Evolutionary conservation across 164 flowering plant species (phyloP).

Genomic region (Berberis thunbergii): DNA sequence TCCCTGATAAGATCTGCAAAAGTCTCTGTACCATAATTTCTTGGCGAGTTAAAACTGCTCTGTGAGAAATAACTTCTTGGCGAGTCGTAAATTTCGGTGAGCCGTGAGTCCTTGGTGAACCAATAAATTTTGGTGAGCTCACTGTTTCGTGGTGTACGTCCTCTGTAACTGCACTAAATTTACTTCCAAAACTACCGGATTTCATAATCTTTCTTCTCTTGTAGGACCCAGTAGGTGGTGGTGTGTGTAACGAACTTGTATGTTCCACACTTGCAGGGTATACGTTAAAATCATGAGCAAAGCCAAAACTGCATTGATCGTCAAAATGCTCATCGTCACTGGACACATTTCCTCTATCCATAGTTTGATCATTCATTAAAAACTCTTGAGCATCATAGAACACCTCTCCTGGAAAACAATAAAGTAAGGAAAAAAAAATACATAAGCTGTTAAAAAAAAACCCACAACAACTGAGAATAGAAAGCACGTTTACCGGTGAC

Average conservation of each 20-base stretch:
- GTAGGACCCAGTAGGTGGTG: constrained; percentile 46
- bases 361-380: constrained; percentile 9
- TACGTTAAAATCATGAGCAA: constrained; percentile 18
- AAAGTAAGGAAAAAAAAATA: background rate
- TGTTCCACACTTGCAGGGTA: constrained; percentile 22
- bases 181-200: constrained; percentile 17
- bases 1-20: constrained; percentile 10
- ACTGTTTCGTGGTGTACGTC: constrained; percentile 19
- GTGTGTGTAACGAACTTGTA: constrained; percentile 30
- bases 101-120: too few species aligned
- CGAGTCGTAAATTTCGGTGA: too few species aligned
- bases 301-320: constrained; percentile 17
- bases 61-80: too few species aligned
- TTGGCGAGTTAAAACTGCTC: background rate
- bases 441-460: too few species aligned
- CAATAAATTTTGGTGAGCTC: constrained; percentile 8
- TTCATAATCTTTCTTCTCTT: constrained; percentile 60
- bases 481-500: too few species aligned
- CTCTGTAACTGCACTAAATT: constrained; percentile 20
- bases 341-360: constrained; percentile 23
- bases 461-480: too few species aligned
- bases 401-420: constrained; percentile 44
- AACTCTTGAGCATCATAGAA: constrained; percentile 63
- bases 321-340: constrained; percentile 11
- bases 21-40: constrained; percentile 13